A percentile compares a stretch with the other conserved stretches of the same genome.
phyloP scores from a whole-genome alignment of 2,329 filamentous ascomycete genomes.

The Ceratocystis colombiana region DNA sequence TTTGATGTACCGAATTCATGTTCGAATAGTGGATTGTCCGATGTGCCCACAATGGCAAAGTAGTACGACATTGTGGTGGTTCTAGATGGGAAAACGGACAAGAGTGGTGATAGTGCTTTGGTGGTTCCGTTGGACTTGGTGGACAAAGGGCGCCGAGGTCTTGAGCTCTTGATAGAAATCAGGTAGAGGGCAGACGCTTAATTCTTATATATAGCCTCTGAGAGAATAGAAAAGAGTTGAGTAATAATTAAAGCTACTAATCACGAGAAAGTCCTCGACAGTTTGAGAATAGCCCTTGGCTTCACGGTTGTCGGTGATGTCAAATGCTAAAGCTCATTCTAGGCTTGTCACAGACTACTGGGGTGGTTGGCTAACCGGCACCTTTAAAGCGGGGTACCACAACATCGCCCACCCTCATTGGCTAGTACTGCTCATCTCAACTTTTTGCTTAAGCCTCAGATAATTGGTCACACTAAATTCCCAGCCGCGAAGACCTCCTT shows the following conservation, averaged over 20 bases:
- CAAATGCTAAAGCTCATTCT: neutral
- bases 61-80: constrained; percentile 75
- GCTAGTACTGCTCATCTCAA: constrained; percentile 8
- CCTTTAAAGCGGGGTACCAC: constrained; percentile 12
- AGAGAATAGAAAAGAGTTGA: neutral
- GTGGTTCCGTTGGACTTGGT: neutral
- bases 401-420: constrained; percentile 1
- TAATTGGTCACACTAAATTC: constrained; percentile 1
- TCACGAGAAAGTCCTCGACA: neutral
- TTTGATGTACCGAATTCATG: constrained; percentile 96
- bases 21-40: constrained; percentile 93
- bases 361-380: neutral
- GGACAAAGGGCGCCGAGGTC: neutral
- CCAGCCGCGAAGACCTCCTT: constrained; percentile 4
- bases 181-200: neutral
- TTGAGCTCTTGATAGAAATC: neutral
- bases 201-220: neutral
- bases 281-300: no score
- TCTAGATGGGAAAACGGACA: neutral
- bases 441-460: constrained; percentile 14
- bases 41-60: constrained; percentile 91
- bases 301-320: neutral
- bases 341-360: neutral
- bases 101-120: neutral
- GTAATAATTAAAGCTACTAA: no score